Base-by-base conservation (phyloP, 352 stramenopile genomes). In the Phytophthora multivora region DNA sequence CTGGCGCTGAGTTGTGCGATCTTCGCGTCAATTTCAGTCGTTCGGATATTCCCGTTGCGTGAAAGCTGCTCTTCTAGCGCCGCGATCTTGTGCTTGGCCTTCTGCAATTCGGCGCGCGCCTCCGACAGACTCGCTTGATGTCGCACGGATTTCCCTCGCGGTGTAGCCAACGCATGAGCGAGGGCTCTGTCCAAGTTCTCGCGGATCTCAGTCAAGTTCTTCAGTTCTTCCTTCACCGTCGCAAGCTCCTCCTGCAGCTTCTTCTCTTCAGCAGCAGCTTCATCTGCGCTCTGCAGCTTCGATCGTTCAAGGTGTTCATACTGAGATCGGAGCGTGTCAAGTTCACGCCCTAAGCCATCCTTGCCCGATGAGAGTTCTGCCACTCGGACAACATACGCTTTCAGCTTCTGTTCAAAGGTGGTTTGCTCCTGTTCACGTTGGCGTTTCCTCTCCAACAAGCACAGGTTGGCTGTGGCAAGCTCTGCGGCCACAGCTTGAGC, bases 391-490 rank as follows among this genome's bases (percentile, higher is more conserved):
- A 26, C 13, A 16, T 53, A 49, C 21, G 59, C 55, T 10, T 38
- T 47, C 23, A 58, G 2, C 40, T 59, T 58, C 13, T 47, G 4
- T 38, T 75, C 15, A 77, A 78, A 55, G 0, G 77, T 52, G 16
- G 69, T 43, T 45, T 55, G 57, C 31, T 81, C 79, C 8, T 70
- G 59, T 9, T 89, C 77, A 18, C 77, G 77, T 43, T 91, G 85
- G 31, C 69, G 75, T 51, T 91, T 91, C 4, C 85, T 64, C 53
- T 93, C 85, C 4, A 77, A 66, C 3, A 93, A 55, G 33, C 85
- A 93, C 23, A 93, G 25, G 41, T 93, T 93, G 2, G 85, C 85
- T 0, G 83, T 79, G 16, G 86, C 76, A 13, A 93, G 71, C 48
- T 93, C 83, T 18, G 79, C 61, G 0, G 63, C 52, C 8, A 91